Base-by-base conservation (phyloP, 768 basidiomycete species). In the Clathrus columnatus region DNA sequence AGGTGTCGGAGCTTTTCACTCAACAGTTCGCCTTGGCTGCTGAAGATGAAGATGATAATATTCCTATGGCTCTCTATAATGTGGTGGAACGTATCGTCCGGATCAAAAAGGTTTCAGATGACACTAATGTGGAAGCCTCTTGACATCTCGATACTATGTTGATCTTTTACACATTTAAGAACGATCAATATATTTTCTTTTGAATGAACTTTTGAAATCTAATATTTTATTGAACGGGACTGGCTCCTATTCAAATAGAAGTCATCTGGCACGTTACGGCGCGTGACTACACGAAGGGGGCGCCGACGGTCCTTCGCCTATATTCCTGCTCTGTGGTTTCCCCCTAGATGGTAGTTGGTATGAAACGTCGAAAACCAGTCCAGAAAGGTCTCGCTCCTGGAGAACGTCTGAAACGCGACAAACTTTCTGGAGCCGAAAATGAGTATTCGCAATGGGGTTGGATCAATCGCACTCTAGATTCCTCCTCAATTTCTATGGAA, bases 391-490 rank as follows among this genome's bases (percentile, higher is more conserved):
- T 84, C 32, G 68, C 72, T 47, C 73, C 83, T 26, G 85, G 83
- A 20, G 80, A 86, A 70, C 73, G 73, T 21, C 75, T 87, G 61
- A 83, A 82, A 61, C 78, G 82, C 50, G 70, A 73, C 56, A 75
- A 75, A 52, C 72, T 81, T 16, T 68, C 75, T n/a, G 70, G 71
- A 24, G 23, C 14, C n/a, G 54, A 55, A 48, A 69, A 69, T 42
- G 68, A 69, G 42, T 67, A 73, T 54, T 73, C 78, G 28, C 69
- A 78, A n/a, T 92, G 91, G 91, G 77, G 76, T 49, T 94, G 91
- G 91, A 84, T 90, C 50, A 77, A 82, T 44, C 82, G 85, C 62
- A 83, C 82, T 49, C 68, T 68, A 17, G 69, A 75, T 51, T 63
- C 72, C 56, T 76, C 77, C 2, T 69, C 79, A n/a, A 87, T 94